These are phyloP conservation scores for Pelargonium fulgidum DNA, from an alignment of 441 rosid genomes.

Conservation along the genomic window DNA sequence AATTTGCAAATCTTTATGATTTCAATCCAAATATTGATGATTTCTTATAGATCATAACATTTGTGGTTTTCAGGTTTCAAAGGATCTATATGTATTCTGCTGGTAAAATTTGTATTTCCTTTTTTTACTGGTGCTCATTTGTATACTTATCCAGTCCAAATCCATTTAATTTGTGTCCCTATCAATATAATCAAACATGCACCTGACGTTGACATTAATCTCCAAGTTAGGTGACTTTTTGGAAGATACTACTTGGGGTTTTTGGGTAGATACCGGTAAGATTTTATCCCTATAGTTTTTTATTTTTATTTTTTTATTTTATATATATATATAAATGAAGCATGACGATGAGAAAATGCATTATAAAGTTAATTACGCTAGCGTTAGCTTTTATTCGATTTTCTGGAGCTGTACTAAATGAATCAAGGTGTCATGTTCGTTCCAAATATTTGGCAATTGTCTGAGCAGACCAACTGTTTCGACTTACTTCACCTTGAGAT, in stretches of 20 bases:
- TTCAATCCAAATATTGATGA: neutral
- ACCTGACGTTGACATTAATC: constrained; percentile 20
- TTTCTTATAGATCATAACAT: neutral
- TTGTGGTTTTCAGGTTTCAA: constrained; percentile 47
- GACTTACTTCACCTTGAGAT: constrained; percentile 89
- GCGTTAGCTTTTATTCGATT: neutral
- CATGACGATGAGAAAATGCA: neutral
- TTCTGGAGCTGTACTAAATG: constrained; percentile 10
- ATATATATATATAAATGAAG: neutral
- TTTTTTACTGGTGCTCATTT: neutral
- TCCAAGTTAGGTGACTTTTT: constrained; percentile 94
- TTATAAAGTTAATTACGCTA: constrained; percentile 12
- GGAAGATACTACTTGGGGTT: too few species aligned
- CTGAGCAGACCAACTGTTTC: constrained; percentile 85
- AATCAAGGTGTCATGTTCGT: constrained; percentile 17
- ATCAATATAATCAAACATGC: constrained; percentile 9
- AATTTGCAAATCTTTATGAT: neutral
- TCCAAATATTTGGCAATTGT: constrained; percentile 99
- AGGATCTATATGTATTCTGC: constrained; percentile 85
- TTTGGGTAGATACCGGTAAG: constrained; percentile 97
- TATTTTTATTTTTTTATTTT: too few species aligned
- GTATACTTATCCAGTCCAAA: constrained; percentile 1
- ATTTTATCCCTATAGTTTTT: neutral
- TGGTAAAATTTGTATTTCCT: constrained; percentile 33
- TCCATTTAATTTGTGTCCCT: neutral